These are phyloP conservation scores for Mangifera indica DNA, from an alignment of 345 rosid species.

Conservation along the genomic window DNA sequence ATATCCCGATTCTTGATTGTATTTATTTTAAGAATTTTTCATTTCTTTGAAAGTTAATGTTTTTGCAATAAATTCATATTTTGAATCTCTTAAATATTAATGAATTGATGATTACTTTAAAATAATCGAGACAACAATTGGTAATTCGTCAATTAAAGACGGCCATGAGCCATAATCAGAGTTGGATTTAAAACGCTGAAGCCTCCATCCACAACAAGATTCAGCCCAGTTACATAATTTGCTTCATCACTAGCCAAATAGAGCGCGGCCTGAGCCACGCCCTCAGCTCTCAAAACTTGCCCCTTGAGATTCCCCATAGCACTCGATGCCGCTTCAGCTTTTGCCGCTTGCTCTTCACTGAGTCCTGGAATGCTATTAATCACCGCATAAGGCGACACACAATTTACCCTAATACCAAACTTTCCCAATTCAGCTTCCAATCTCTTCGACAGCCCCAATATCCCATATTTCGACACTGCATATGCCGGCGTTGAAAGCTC, in stretches of 20 bases:
- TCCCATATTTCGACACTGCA: conserved; percentile 28
- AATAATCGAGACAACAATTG: no score
- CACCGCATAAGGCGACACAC: conserved; percentile 33
- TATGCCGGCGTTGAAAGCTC: conserved; percentile 29
- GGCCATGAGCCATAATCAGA: conserved; percentile 3
- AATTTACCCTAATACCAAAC: conserved; percentile 44
- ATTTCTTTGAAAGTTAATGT: no score
- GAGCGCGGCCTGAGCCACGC: conserved; percentile 34
- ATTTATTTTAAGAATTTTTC: no score
- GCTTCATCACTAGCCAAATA: conserved; percentile 47
- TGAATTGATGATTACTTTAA: no score
- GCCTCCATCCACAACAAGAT: conserved; percentile 47
- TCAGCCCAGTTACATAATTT: conserved; percentile 36
- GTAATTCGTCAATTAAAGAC: not conserved
- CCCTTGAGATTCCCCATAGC: conserved; percentile 33
- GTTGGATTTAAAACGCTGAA: conserved; percentile 32
- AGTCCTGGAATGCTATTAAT: not conserved
- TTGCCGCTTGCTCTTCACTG: not conserved
- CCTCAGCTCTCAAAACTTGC: conserved; percentile 20
- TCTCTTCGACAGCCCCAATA: conserved; percentile 36
- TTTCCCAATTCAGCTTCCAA: conserved; percentile 39
- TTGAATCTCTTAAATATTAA: no score
- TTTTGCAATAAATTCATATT: no score
- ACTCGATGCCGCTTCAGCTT: not conserved
- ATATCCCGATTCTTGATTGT: no score